phyloP scores from a whole-genome alignment of 306 rosid species.

The Sindora glabra region DNA sequence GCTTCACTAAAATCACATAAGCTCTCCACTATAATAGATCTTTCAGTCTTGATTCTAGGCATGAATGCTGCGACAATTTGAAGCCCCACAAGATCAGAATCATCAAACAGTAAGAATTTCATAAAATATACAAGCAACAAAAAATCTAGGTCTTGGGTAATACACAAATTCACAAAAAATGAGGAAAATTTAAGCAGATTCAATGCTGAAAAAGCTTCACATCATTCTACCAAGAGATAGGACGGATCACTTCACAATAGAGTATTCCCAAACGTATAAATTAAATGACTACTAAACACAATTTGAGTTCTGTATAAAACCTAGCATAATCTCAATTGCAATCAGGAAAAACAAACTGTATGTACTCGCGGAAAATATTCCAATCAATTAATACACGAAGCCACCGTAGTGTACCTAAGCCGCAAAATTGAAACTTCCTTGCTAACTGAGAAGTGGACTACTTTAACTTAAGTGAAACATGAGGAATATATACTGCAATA shows the following conservation, averaged over 20 bases:
- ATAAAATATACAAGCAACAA: neutral
- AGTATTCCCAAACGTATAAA: neutral
- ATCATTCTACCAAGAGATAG: neutral
- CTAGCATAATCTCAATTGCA: neutral
- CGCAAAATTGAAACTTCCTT: neutral
- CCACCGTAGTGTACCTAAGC: neutral
- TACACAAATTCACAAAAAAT: no score
- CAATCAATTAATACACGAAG: neutral
- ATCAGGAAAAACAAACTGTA: neutral
- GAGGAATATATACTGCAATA: no score
- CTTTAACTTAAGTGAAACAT: no score
- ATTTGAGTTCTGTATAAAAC: neutral
- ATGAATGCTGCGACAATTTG: constrained; percentile 64
- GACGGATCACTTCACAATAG: neutral
- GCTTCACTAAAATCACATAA: constrained; percentile 75
- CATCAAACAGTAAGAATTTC: neutral
- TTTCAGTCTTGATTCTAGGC: constrained; percentile 77
- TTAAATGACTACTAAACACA: no score
- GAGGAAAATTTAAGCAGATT: no score
- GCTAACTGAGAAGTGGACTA: neutral
- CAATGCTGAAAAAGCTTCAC: no score
- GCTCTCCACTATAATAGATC: constrained; percentile 64
- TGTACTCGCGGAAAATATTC: neutral
- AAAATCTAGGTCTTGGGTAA: neutral
- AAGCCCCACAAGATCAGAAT: constrained; percentile 12